Evolutionary conservation across 2,329 filamentous ascomycete species (phyloP).

Genomic region (Davidsoniella neocaledoniae): DNA sequence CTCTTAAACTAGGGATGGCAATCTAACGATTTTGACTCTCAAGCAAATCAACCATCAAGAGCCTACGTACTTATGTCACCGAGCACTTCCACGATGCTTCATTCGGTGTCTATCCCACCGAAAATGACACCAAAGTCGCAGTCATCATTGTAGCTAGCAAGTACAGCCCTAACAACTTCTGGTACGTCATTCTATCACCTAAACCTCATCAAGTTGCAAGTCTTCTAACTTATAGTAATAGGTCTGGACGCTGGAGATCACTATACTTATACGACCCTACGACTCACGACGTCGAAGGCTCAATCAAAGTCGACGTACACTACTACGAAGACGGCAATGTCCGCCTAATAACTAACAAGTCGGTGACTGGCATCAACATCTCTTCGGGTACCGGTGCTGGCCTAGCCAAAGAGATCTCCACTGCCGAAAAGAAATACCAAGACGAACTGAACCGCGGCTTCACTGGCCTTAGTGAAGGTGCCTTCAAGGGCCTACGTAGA

Average conservation of each 20-base stretch:
- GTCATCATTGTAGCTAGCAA: slow-evolving; percentile 85
- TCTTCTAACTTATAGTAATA: slow-evolving; percentile 19
- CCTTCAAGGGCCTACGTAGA: slow-evolving; percentile 82
- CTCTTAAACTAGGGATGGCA: slow-evolving; percentile 5
- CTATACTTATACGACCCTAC: slow-evolving; percentile 63
- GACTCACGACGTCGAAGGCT: slow-evolving; percentile 53
- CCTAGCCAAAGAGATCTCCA: slow-evolving; percentile 61
- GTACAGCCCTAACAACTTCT: slow-evolving; percentile 96
- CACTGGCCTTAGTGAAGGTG: slow-evolving; percentile 72
- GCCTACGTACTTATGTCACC: slow-evolving; percentile 54
- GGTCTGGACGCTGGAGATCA: slow-evolving; percentile 93
- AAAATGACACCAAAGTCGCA: slow-evolving; percentile 59
- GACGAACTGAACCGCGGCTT: slow-evolving; percentile 91
- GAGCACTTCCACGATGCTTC: slow-evolving; percentile 80
- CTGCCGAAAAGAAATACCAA: slow-evolving; percentile 80
- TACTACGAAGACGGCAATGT: slow-evolving; percentile 99
- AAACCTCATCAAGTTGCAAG: not conserved
- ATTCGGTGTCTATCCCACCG: slow-evolving; percentile 67
- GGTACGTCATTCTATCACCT: slow-evolving; percentile 32
- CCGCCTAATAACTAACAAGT: slow-evolving; percentile 75
- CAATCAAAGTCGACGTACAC: slow-evolving; percentile 86
- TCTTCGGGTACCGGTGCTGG: slow-evolving; percentile 46
- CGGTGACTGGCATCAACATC: slow-evolving; percentile 41
- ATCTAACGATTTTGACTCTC: not conserved
- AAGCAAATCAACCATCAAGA: slow-evolving; percentile 66